Evolutionary conservation across 2,329 filamentous ascomycete species (phyloP).

Genomic region (Podosphaera fusca): DNA sequence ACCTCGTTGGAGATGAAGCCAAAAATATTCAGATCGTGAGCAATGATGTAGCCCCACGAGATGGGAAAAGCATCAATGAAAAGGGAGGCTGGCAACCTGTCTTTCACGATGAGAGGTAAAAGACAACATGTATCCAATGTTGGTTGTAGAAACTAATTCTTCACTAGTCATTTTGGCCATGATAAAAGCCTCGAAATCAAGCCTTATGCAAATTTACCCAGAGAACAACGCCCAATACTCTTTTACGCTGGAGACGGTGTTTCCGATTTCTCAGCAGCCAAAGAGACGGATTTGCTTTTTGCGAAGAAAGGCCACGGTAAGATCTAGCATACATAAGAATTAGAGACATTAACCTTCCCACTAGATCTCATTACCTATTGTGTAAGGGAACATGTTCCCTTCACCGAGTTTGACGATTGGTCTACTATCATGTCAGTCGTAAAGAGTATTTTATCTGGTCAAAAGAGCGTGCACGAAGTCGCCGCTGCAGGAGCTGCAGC

Average conservation of each 20-base stretch:
- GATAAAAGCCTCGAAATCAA: constrained; percentile 87
- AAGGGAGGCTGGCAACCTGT: constrained; percentile 69
- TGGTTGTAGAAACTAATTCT: not conserved
- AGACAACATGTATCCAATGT: constrained; percentile 1
- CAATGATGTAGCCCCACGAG: constrained; percentile 48
- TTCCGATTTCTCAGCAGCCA: constrained; percentile 73
- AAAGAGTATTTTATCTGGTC: constrained; percentile 54
- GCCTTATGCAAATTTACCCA: constrained; percentile 56
- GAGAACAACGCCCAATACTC: constrained; percentile 48
- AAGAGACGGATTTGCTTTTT: constrained; percentile 81
- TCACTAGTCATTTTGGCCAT: constrained; percentile 47
- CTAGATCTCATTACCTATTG: constrained; percentile 73
- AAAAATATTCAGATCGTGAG: constrained; percentile 71
- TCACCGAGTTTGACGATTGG: constrained; percentile 74
- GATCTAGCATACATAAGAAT: constrained; percentile 8
- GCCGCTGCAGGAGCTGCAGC: constrained; percentile 21
- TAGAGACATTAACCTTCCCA: constrained; percentile 2
- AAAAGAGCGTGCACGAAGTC: constrained; percentile 45
- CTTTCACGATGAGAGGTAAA: constrained; percentile 65
- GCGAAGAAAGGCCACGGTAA: constrained; percentile 73
- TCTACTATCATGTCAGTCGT: constrained; percentile 52
- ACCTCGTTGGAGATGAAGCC: constrained; percentile 53
- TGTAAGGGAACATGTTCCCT: constrained; percentile 61
- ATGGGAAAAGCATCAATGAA: constrained; percentile 54
- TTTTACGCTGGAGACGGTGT: constrained; percentile 94